Conservation (phyloP, 148 eudicot genomes). For the Cornus controversa region DNA sequence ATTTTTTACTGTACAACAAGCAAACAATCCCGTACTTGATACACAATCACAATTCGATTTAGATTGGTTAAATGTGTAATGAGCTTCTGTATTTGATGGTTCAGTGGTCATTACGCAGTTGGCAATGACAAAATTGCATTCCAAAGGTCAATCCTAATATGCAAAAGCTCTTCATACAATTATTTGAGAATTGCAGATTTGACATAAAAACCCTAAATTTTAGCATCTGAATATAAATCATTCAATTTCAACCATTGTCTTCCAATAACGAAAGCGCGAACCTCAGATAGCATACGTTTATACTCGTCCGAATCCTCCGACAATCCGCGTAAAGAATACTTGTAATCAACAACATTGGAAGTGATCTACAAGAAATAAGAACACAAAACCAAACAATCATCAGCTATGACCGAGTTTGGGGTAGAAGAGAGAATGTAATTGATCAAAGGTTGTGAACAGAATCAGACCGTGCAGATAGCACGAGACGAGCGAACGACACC, state of each 20-base stretch:
- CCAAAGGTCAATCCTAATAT: not conserved
- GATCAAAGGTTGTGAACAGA: not conserved
- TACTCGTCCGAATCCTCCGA: conserved; percentile 53
- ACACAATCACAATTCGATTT: not conserved
- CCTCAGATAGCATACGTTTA: conserved; percentile 47
- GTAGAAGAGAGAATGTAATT: not conserved
- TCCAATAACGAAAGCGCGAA: conserved; percentile 9
- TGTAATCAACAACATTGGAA: conserved; percentile 68
- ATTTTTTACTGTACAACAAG: too few species aligned
- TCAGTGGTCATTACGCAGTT: not conserved
- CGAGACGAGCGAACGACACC: conserved; percentile 71
- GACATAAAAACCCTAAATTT: not conserved
- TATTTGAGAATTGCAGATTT: not conserved
- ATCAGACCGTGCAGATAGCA: conserved; percentile 60
- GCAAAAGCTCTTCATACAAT: not conserved
- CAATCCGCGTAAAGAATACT: conserved; percentile 65
- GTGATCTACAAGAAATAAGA: conserved; percentile 40
- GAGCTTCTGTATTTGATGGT: not conserved
- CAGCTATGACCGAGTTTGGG: not conserved
- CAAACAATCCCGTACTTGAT: not conserved
- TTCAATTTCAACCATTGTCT: not conserved
- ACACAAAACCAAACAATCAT: not conserved
- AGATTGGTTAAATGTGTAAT: not conserved
- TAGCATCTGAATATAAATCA: not conserved
- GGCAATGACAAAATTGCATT: not conserved